Percentiles rank a stretch among this genome's conserved stretches.
Evolutionary conservation across 2,329 filamentous ascomycete species (phyloP).

Genomic region (Clarireedia sp.): DNA sequence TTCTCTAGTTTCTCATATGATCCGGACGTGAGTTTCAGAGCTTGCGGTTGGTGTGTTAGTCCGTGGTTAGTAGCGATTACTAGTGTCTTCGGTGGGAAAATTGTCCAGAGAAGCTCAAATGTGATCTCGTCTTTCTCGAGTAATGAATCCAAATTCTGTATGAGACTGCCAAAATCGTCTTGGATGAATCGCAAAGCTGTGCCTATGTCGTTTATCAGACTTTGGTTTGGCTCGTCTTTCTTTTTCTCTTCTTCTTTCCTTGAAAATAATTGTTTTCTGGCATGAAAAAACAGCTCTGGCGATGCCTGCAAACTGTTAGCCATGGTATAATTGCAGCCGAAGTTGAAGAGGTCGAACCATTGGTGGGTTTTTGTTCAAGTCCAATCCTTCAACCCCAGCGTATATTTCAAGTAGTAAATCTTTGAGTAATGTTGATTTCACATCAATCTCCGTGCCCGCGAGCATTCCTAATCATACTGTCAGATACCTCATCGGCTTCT

Average conservation of each 20-base stretch:
- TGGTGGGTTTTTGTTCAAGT: neutral
- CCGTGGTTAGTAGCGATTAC: neutral
- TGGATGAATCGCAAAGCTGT: neutral
- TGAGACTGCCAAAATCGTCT: neutral
- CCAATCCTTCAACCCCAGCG: neutral
- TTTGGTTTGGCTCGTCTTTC: neutral
- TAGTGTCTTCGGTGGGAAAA: neutral
- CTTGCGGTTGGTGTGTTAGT: neutral
- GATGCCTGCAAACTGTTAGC: neutral
- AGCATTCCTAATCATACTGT: neutral
- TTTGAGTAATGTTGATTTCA: neutral
- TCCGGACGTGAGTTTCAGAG: neutral
- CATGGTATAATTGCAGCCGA: neutral
- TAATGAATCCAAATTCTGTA: neutral
- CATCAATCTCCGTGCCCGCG: neutral
- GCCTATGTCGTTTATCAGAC: neutral
- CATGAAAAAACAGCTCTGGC: neutral
- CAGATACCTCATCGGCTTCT: neutral
- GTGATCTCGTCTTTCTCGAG: slow-evolving; percentile 1
- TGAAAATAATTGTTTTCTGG: neutral
- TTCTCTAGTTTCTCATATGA: neutral
- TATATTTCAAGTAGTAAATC: slow-evolving; percentile 1
- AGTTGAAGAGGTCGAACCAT: neutral
- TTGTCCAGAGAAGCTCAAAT: slow-evolving; percentile 1
- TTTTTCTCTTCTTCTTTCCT: neutral